Base-by-base conservation (phyloP, 2,329 filamentous ascomycete species). In the Ceratocystis huliohia region DNA sequence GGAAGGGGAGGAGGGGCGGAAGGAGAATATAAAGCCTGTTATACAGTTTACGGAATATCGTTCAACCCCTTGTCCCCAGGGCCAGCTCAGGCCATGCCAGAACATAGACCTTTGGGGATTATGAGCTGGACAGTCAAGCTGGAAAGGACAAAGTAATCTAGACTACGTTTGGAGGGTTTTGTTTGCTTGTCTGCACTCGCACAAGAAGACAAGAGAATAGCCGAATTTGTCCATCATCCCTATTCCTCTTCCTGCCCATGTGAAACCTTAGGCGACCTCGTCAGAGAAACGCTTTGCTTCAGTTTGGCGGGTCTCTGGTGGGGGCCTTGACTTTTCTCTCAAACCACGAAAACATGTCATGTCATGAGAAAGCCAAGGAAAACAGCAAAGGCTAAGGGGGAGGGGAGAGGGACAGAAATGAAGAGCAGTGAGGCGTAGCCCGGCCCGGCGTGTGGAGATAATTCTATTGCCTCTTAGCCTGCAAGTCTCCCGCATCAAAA, bases 221-320 rank as follows among this genome's bases (percentile, higher is more conserved):
- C 8, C 56, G 2, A n/a, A 17, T 15, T n/a, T 5, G 28, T 3
- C 56, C 28, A 6, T 17, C 28, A 5, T 17, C 15, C 25, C 53
- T n/a, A 17, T 17, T 17, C 53, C 53, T 57, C 53, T 17, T 33
- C 53, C 25, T 30, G n/a, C 25, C 28, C 22, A 59, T 59, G 56
- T 59, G 56, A 59, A 59, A 59, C 56, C 30, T 33, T 37, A 37
- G 25, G 56, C 56, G 56, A 59, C 56, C 56, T 59, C 56, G 56
- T 37, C 56, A 59, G 20, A 59, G n/a, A 28, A 10, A 59, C 30
- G 56, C 28, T 20, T 37, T 59, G 56, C 56, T 30, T 59, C 56
- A 59, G 25, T 59, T 59, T 59, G 56, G 25, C 56, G 56, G 56
- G 28, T 59, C 56, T 59, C 20, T 13, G 22, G 48, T 22, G 48